phyloP scores from a whole-genome alignment of 2,329 filamentous ascomycete species.

The Pyrenophora seminiperda region DNA sequence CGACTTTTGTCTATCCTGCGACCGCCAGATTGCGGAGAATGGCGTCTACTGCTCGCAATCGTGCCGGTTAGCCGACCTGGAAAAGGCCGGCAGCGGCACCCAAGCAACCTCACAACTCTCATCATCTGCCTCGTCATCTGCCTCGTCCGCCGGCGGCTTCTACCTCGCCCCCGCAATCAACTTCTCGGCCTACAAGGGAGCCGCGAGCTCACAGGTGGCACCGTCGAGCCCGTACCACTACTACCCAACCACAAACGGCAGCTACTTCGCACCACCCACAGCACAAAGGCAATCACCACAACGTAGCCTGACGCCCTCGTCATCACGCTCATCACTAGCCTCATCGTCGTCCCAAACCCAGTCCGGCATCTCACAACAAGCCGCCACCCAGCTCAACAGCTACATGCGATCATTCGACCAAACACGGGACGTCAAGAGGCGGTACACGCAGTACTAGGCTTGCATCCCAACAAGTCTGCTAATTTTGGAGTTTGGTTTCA shows the following conservation, averaged over 20 bases:
- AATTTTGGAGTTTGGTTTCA: constrained; percentile 26
- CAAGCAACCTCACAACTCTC: constrained; percentile 53
- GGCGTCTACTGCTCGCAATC: constrained; percentile 90
- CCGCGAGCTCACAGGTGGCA: constrained; percentile 55
- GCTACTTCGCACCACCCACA: constrained; percentile 46
- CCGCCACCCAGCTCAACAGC: constrained; percentile 77
- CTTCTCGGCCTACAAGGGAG: constrained; percentile 68
- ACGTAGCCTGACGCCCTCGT: constrained; percentile 63
- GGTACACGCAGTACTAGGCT: constrained; percentile 43
- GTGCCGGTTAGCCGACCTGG: constrained; percentile 85
- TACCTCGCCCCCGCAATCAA: constrained; percentile 76
- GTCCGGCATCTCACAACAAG: constrained; percentile 71
- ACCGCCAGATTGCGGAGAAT: constrained; percentile 77
- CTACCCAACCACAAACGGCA: constrained; percentile 42
- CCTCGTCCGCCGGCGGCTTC: constrained; percentile 62
- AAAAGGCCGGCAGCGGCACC: constrained; percentile 62
- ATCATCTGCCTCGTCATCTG: constrained; percentile 58
- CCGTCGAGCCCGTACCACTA: constrained; percentile 53
- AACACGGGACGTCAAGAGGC: constrained; percentile 63
- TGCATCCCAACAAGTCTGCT: not conserved
- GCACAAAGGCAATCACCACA: constrained; percentile 40
- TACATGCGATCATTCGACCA: constrained; percentile 92
- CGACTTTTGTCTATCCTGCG: constrained; percentile 92
- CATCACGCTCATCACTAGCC: constrained; percentile 82
- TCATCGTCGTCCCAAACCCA: constrained; percentile 65